These are phyloP conservation scores for Euphrasia arctica DNA, from an alignment of 305 asterid genomes.

Conservation along the genomic window DNA sequence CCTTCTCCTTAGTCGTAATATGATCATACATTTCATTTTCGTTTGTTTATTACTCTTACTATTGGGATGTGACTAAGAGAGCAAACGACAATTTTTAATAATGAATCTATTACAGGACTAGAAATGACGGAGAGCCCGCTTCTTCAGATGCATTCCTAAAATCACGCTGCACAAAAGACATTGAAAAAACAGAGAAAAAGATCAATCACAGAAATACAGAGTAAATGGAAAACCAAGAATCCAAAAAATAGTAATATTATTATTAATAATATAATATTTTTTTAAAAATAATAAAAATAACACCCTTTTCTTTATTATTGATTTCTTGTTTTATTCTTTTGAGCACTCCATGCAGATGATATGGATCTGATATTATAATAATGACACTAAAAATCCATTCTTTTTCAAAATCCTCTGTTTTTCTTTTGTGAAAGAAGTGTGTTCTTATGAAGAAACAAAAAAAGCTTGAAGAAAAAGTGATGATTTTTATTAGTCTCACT, in stretches of 20 bases:
- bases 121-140: conserved; percentile 32
- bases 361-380: conserved; percentile 13
- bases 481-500: too few species aligned
- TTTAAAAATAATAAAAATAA: neutral
- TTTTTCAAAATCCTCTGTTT: conserved; percentile 20
- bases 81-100: neutral
- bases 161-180: conserved; percentile 31
- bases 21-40: too few species aligned
- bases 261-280: neutral
- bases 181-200: neutral
- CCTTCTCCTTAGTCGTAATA: too few species aligned
- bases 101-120: neutral
- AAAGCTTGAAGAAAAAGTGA: too few species aligned
- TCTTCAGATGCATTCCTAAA: conserved; percentile 44
- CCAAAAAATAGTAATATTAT: neutral
- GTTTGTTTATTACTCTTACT: too few species aligned
- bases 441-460: neutral
- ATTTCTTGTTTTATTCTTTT: neutral
- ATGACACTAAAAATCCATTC: conserved; percentile 21
- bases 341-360: conserved; percentile 3
- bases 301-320: conserved; percentile 14
- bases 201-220: neutral
- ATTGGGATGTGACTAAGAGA: too few species aligned
- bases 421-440: neutral
- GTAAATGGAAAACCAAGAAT: neutral